Percentiles rank a stretch among this genome's conserved stretches.
These are phyloP conservation scores for Quercus dentata DNA, from an alignment of 306 rosid genomes.

Conservation along the genomic window DNA sequence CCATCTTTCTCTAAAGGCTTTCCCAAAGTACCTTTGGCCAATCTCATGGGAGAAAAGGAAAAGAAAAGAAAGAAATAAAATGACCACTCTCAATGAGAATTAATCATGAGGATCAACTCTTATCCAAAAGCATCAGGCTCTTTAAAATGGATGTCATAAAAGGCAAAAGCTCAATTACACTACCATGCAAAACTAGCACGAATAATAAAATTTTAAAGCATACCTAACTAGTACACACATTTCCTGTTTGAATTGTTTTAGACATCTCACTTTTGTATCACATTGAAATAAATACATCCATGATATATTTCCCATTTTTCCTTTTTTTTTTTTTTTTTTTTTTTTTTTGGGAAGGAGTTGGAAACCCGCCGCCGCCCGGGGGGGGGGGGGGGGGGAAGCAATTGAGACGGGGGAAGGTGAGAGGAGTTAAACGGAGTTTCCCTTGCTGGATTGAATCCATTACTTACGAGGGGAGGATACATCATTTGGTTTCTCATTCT, in stretches of 20 bases:
- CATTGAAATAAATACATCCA: not conserved
- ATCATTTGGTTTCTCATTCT: not conserved
- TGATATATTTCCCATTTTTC: no score
- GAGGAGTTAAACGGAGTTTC: not conserved
- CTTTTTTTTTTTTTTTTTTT: no score
- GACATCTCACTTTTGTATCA: not conserved
- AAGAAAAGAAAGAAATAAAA: not conserved
- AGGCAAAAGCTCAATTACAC: not conserved
- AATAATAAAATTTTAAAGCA: not conserved
- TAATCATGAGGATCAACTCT: not conserved
- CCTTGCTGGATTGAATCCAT: not conserved
- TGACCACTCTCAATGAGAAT: not conserved
- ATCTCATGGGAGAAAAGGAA: no score
- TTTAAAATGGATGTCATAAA: not conserved
- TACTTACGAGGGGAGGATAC: not conserved
- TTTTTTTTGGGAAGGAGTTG: no score
- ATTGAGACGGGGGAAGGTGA: not conserved
- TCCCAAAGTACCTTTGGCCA: no score
- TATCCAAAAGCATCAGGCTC: not conserved
- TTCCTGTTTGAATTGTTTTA: not conserved
- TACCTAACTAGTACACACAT: not conserved
- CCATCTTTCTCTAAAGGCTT: no score
- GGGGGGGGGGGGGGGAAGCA: no score
- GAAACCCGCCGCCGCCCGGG: no score
- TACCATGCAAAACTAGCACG: not conserved